Evolutionary conservation across 805 yeast genomes (phyloP), one percentile per base, ranked within the genome.

Genomic region (Kodamaea leandrae): DNA sequence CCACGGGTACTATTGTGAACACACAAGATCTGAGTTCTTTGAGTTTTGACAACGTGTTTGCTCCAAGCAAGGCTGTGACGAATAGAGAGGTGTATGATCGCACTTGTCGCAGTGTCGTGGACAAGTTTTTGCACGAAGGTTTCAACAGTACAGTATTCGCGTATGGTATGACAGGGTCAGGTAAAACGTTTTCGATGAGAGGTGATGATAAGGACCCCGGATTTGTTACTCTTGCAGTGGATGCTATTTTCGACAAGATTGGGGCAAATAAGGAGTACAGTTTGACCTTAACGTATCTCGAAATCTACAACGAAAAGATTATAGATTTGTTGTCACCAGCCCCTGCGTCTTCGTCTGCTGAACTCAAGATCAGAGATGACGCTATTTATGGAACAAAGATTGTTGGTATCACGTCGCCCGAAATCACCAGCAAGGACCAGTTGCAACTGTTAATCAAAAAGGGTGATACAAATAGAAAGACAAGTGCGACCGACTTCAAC

Each of bases 131-230:
- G 73, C 51, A 60, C 32, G 81, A 80, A 12, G 96, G 96, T 0
- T 90, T 66, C 60, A 88, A 88, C 54, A 90, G 90, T 12, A 89
- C 96, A 0, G 79, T 90, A 1, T 88, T 91, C 59, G 97, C 98
- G 0, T 88, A 88, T 54, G 96, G 96, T 25, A 86, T 86, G 88
- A 88, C 96, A 0, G 96, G 96, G 0, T 83, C 95, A 1, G 96
- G 96, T 8, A 88, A 88, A 60, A 88, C 96, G 0, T 81, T 77
- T 56, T 78, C 95, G 2, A 88, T 88, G 95, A 82, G 82, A 47
- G 96, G 96, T 21, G 67, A 72, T 19, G 68, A 61, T 2, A 46
- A 50, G 4, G 82, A 80, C 46, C 80, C 82, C 0, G 96, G 96
- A 3, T 71, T 88, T 36, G 83, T 89, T 32, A 80, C 83, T 28